Conservation (phyloP, 148 eudicot species). For the Amaranthus hypochondriacus region DNA sequence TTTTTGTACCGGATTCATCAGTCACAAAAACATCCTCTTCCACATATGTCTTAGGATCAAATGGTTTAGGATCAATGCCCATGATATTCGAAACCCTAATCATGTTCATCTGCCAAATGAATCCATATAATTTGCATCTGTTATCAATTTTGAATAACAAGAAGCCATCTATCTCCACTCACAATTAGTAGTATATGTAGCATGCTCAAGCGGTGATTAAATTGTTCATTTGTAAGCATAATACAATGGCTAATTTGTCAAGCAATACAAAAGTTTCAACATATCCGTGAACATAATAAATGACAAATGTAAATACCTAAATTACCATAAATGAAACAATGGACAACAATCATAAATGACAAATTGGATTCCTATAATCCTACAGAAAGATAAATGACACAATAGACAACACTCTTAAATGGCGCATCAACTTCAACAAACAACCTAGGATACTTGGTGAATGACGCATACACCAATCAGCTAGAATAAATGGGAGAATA, state of each 20-base stretch:
- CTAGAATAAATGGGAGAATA: not conserved
- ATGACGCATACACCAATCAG: no score
- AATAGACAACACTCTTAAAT: not conserved
- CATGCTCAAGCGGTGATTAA: not conserved
- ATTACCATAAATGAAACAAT: not conserved
- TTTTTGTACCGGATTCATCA: constrained; percentile 92
- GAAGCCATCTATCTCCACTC: not conserved
- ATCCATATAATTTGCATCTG: not conserved
- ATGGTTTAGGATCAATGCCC: constrained; percentile 91
- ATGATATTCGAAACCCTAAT: constrained; percentile 95
- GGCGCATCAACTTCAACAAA: not conserved
- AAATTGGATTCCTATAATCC: not conserved
- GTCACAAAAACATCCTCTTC: constrained; percentile 87
- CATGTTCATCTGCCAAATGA: constrained; percentile 73
- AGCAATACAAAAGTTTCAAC: not conserved
- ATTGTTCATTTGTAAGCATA: not conserved
- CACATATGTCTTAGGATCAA: constrained; percentile 85
- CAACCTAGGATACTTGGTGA: no score
- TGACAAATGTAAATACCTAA: not conserved
- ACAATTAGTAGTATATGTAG: not conserved
- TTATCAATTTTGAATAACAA: not conserved
- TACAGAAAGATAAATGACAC: no score
- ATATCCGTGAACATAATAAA: not conserved
- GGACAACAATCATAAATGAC: not conserved
- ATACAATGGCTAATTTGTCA: not conserved